These are phyloP conservation scores for Porodaedalea pini DNA, from an alignment of 1,284 basidiomycete species.

Conservation along the genomic window DNA sequence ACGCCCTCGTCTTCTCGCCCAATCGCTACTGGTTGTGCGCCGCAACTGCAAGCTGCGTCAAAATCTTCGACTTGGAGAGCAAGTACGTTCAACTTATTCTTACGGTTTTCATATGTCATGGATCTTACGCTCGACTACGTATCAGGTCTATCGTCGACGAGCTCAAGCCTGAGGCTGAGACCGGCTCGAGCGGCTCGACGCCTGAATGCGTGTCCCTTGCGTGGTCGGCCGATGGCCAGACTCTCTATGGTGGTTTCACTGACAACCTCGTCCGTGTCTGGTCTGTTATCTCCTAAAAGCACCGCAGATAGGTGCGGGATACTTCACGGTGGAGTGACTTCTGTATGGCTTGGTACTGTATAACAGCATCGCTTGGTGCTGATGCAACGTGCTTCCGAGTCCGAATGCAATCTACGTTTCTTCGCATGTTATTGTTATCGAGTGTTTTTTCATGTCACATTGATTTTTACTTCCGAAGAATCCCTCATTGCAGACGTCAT, in stretches of 20 bases:
- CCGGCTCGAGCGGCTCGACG: constrained; percentile 75
- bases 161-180: constrained; percentile 88
- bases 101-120: constrained; percentile 25
- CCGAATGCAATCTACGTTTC: not conserved
- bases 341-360: constrained; percentile 13
- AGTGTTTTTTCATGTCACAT: not conserved
- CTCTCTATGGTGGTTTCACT: constrained; percentile 93
- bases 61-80: constrained; percentile 98
- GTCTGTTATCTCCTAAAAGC: constrained; percentile 71
- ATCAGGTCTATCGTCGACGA: constrained; percentile 97
- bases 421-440: constrained; percentile 1
- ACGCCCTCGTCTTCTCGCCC: constrained; percentile 98
- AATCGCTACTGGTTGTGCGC: constrained; percentile 99
- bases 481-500: too few relatives aligned
- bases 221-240: constrained; percentile 98
- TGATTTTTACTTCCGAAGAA: not conserved
- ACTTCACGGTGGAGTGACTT: not conserved
- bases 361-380: not conserved
- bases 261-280: constrained; percentile 91
- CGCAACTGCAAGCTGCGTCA: constrained; percentile 96
- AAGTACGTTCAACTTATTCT: constrained; percentile 60
- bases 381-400: constrained; percentile 5
- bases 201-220: constrained; percentile 98
- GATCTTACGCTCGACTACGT: too few relatives aligned
- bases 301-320: not conserved